These are phyloP conservation scores for Starmerella sp. DNA, from an alignment of 805 yeast genomes.

Conservation along the genomic window DNA sequence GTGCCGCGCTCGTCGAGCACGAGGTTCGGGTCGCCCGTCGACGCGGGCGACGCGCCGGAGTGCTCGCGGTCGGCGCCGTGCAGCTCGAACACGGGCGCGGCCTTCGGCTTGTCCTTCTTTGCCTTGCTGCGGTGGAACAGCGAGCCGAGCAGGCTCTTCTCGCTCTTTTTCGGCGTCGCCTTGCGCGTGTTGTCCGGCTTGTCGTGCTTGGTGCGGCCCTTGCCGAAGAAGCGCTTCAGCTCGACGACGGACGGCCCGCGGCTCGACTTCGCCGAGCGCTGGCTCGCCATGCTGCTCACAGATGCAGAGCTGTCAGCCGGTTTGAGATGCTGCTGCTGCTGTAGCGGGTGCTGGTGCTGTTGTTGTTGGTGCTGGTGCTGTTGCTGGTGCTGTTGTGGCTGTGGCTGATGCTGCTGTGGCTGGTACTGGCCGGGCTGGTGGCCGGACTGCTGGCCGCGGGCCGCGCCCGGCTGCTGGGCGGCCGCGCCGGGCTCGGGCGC, in stretches of 20 bases:
- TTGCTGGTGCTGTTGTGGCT: background rate
- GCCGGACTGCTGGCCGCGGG: no score
- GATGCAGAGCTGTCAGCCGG: constrained; percentile 16
- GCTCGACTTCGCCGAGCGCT: background rate
- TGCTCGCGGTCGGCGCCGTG: background rate
- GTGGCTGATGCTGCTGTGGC: background rate
- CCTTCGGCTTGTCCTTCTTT: background rate
- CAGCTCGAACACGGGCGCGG: background rate
- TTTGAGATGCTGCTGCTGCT: background rate
- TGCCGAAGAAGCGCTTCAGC: constrained; percentile 23
- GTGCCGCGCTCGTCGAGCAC: constrained; percentile 18
- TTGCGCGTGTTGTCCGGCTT: background rate
- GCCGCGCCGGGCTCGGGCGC: no score
- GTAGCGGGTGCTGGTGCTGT: background rate
- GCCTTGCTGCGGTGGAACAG: background rate
- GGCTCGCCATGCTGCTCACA: constrained; percentile 10
- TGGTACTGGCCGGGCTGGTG: background rate
- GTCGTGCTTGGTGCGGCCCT: constrained; percentile 21
- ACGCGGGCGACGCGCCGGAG: background rate
- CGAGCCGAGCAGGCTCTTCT: background rate
- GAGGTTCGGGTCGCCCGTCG: constrained; percentile 12
- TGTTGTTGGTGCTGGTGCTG: background rate
- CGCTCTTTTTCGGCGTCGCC: background rate
- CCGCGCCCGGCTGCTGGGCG: no score
- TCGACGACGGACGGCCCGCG: constrained; percentile 15